Base-by-base conservation (phyloP, 2,329 filamentous ascomycete genomes). In the Trichophyton verrucosum region DNA sequence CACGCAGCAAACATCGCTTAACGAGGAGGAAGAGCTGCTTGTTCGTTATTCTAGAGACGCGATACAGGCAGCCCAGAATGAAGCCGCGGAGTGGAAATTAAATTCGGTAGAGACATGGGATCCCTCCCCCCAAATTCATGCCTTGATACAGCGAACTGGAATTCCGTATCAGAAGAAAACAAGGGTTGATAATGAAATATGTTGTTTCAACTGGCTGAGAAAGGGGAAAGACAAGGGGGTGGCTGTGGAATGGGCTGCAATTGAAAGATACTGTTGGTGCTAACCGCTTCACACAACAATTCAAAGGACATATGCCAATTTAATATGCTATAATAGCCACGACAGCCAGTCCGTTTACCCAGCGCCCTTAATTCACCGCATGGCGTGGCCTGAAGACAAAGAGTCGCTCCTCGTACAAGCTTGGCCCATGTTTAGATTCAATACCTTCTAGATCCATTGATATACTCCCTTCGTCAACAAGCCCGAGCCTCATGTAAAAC, bases 151-250 rank as follows among this genome's bases (percentile, higher is more conserved):
- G 24, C 36, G 58, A 30, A 67, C 55, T 49, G 64, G 60, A 4
- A 55, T 71, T 5, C 38, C 62, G 11, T 58, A 66, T 61, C 27
- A 15, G 3, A 5, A 33, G 27, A 15, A 17, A 68, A 15, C 15
- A 7, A 24, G 51, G 30, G 11, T 36, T 5, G n/a, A 55, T 9
- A 24, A 55, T 27, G 13, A 36, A 17, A 55, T 55, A 24, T 36
- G 27, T 9, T 55, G 49, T 36, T 8, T 55, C 15, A 55, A 55
- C 33, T 72, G 70, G 71, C n/a, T 71, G n/a, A 62, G 65, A 20
- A 72, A 70, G 24, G 69, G 72, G 64, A 65, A 70, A 47, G 72
- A 72, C 63, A 66, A 36, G 1, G 9, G 8, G 17, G 66, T 11
- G 72, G 69, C 69, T 66, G 66, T 38, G 71, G 60, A 66, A 20